These are phyloP conservation scores for Penicillium fimorum DNA, from an alignment of 495 filamentous ascomycete genomes.

Conservation along the genomic window DNA sequence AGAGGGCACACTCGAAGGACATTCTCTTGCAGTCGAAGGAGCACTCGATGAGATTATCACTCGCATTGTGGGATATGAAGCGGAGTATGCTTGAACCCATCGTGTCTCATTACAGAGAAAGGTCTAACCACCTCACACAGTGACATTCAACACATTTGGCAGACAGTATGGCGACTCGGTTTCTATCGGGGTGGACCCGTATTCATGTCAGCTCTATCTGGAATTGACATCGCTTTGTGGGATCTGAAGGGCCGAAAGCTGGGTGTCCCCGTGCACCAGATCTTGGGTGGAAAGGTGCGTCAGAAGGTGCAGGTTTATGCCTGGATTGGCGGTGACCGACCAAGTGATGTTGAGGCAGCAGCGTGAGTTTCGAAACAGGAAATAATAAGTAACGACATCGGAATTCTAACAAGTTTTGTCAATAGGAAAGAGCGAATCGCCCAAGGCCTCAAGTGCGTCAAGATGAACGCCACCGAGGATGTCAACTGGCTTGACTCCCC, in stretches of 20 bases:
- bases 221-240: slow-evolving; percentile 83
- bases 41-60: slow-evolving; percentile 66
- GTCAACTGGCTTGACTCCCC: slow-evolving; percentile 81
- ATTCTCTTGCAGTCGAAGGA: slow-evolving; percentile 77
- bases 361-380: slow-evolving; percentile 45
- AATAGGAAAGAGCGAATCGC: slow-evolving; percentile 56
- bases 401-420: background rate
- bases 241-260: slow-evolving; percentile 65
- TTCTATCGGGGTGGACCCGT: slow-evolving; percentile 87
- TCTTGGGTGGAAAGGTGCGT: slow-evolving; percentile 75
- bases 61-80: slow-evolving; percentile 68
- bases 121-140: slow-evolving; percentile 31
- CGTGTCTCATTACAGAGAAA: background rate
- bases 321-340: slow-evolving; percentile 87
- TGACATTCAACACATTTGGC: slow-evolving; percentile 84
- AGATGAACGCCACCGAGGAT: slow-evolving; percentile 85
- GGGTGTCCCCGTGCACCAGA: slow-evolving; percentile 68
- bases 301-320: slow-evolving; percentile 74
- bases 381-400: too few relatives aligned
- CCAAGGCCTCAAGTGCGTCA: slow-evolving; percentile 72
- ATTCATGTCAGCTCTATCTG: slow-evolving; percentile 76
- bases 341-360: slow-evolving; percentile 63
- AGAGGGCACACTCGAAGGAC: slow-evolving; percentile 75
- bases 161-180: slow-evolving; percentile 64
- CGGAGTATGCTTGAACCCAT: slow-evolving; percentile 54